These are phyloP conservation scores for Pythium aquatile DNA, from an alignment of 352 stramenopile species.

Conservation along the genomic window DNA sequence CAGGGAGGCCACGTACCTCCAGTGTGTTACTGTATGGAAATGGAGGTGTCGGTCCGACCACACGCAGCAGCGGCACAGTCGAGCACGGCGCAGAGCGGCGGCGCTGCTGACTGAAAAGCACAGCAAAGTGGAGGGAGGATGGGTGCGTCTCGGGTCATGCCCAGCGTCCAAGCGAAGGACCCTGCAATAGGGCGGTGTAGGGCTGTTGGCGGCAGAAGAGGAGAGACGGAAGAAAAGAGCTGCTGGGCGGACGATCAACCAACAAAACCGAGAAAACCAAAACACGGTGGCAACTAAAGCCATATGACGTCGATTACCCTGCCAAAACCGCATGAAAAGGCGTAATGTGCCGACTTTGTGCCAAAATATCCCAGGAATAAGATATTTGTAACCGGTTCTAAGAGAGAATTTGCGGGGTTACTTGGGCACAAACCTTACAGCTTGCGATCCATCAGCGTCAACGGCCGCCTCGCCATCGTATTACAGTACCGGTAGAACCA, in stretches of 20 bases:
- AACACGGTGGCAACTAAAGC: slow-evolving; percentile 4
- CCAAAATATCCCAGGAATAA: slow-evolving; percentile 20
- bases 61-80: neutral
- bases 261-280: slow-evolving; percentile 14
- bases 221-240: slow-evolving; percentile 19
- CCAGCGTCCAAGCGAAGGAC: slow-evolving; percentile 1
- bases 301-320: slow-evolving; percentile 14
- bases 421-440: too few relatives aligned
- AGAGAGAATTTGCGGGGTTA: neutral
- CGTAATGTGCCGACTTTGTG: slow-evolving; percentile 1
- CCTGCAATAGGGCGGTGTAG: neutral
- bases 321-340: slow-evolving; percentile 12
- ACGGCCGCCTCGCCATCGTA: neutral
- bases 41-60: neutral
- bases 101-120: slow-evolving; percentile 8
- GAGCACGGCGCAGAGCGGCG: slow-evolving; percentile 2
- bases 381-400: slow-evolving; percentile 18
- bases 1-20: neutral
- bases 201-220: slow-evolving; percentile 9
- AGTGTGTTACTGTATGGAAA: neutral
- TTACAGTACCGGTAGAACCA: neutral
- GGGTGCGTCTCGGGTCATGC: slow-evolving; percentile 12
- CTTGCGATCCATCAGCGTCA: neutral
- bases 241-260: slow-evolving; percentile 21
- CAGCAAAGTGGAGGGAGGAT: slow-evolving; percentile 15